Evolutionary conservation across 371 early-diverging fungal species (phyloP), one percentile per base, ranked within the genome.

Genomic region (Syncephalastrum monosporum): DNA sequence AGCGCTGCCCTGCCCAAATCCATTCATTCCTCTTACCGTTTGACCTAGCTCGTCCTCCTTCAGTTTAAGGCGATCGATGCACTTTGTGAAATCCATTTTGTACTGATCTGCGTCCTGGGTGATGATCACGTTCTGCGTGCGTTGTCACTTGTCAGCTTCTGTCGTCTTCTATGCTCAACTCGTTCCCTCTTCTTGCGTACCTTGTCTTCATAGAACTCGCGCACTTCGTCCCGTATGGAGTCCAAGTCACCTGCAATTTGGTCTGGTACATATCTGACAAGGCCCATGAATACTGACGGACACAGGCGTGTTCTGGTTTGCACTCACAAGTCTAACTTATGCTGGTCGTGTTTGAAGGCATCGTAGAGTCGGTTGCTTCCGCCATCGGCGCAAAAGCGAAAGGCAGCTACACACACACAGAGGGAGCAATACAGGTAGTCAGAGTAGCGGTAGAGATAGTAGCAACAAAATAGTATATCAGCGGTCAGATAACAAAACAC

Each of bases 1-100:
- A 21, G 21, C 21, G 21, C 2, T 21, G 21, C 2, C 21, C 21
- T 21, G 2, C 21, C 21, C 21, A 21, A 21, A 21, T 21, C 21
- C 21, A 5, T 33, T 12, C 38, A 33, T 10, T 23, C 17, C 16
- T 14, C 53, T 49, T 64, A 74, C 71, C 55, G 47, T 57, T 48
- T 60, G 47, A 5, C 54, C 60, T 5, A 54, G 7, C 50, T 61
- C 44, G 42, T 56, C 23, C 61, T 75, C 76, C 33, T 71, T 75
- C 56, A 70, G 69, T 25, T 67, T 41, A 13, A 75, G 56, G 15
- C 70, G 47, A 23, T 57, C 25, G 0, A 94, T 74, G 53, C 92
- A 91, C 62, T 96, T 96, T 79, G 86, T 87, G 51, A 96, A 90
- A 60, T 96, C 97, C 1, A 94, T 95, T 5, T 91, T 75, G 55